These are phyloP conservation scores for Rosa lucieae DNA, from an alignment of 306 rosid genomes.

Conservation along the genomic window DNA sequence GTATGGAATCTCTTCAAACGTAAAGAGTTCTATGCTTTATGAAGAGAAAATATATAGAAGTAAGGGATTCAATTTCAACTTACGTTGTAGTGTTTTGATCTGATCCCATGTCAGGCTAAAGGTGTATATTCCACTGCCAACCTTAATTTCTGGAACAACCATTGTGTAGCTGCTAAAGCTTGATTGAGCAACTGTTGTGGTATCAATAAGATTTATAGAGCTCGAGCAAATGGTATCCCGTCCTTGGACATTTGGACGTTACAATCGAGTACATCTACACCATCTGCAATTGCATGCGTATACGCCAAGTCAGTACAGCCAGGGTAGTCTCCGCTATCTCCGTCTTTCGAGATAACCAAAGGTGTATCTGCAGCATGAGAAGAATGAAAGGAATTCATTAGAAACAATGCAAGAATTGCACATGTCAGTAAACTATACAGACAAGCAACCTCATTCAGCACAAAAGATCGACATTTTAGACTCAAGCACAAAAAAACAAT, in stretches of 20 bases:
- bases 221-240: conserved; percentile 71
- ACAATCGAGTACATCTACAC: conserved; percentile 79
- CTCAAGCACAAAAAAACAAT: background rate
- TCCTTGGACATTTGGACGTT: conserved; percentile 85
- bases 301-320: conserved; percentile 70
- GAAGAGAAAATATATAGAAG: background rate
- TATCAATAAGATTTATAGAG: conserved; percentile 70
- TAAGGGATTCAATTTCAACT: conserved; percentile 34
- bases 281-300: conserved; percentile 61
- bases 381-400: conserved; percentile 31
- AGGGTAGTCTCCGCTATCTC: conserved; percentile 90
- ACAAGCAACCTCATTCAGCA: conserved; percentile 19
- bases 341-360: conserved; percentile 76
- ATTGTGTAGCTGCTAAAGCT: conserved; percentile 29
- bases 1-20: background rate
- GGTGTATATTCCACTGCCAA: conserved; percentile 63
- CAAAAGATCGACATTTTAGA: background rate
- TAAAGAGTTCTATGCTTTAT: background rate
- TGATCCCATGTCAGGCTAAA: conserved; percentile 68
- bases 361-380: conserved; percentile 44
- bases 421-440: conserved; percentile 13
- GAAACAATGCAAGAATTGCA: conserved; percentile 13
- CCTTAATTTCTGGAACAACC: conserved; percentile 47
- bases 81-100: conserved; percentile 61
- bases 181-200: conserved; percentile 59